Conservation (phyloP, 2,329 filamentous ascomycete genomes). For the Hyphodiscus sp. region DNA sequence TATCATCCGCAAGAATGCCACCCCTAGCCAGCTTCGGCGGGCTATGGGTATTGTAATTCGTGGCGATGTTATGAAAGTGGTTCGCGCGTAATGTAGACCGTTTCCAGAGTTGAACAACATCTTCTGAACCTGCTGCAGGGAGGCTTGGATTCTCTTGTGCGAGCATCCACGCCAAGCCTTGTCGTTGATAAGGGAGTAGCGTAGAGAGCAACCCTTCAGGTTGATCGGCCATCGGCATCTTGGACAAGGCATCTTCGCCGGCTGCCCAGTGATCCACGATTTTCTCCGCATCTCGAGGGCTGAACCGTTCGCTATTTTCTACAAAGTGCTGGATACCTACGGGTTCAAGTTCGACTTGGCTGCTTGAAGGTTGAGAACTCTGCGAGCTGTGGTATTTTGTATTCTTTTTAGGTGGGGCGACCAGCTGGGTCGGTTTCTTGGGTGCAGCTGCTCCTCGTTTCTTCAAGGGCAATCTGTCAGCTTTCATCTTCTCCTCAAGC, state of each 20-base stretch:
- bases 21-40: slow-evolving; percentile 65
- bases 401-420: slow-evolving; percentile 37
- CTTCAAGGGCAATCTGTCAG: slow-evolving; percentile 51
- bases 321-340: slow-evolving; percentile 48
- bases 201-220: slow-evolving; percentile 58
- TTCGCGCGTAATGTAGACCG: slow-evolving; percentile 34
- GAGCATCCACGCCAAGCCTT: slow-evolving; percentile 75
- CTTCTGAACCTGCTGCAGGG: slow-evolving; percentile 50
- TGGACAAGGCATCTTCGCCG: slow-evolving; percentile 58
- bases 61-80: slow-evolving; percentile 62
- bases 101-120: slow-evolving; percentile 75
- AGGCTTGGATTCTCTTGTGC: slow-evolving; percentile 65
- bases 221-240: slow-evolving; percentile 66
- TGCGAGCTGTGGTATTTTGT: slow-evolving; percentile 22
- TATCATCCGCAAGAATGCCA: slow-evolving; percentile 84
- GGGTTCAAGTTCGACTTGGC: slow-evolving; percentile 10
- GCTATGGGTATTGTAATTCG: slow-evolving; percentile 53
- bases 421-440: slow-evolving; percentile 47
- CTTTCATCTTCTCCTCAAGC: slow-evolving; percentile 57
- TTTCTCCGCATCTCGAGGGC: slow-evolving; percentile 60
- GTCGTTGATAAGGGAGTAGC: slow-evolving; percentile 73
- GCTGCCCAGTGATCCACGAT: slow-evolving; percentile 52
- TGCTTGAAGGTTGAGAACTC: slow-evolving; percentile 19
- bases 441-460: slow-evolving; percentile 30
- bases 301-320: slow-evolving; percentile 58